Percentiles rank a stretch among this genome's conserved stretches.
These are phyloP conservation scores for Boechera retrofracta DNA, from an alignment of 345 rosid species.

Conservation along the genomic window DNA sequence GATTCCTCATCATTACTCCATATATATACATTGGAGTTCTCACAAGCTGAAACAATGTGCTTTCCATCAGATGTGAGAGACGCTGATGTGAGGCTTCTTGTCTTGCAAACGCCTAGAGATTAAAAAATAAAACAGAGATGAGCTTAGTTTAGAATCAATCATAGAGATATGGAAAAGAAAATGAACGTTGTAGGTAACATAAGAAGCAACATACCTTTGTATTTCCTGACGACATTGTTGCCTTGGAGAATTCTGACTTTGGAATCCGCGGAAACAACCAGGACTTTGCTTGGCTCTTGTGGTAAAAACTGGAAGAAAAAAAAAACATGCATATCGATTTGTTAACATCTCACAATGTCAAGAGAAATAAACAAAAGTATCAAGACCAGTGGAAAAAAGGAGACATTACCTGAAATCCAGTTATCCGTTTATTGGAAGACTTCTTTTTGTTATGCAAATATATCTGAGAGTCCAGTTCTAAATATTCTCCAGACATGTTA, in stretches of 20 bases:
- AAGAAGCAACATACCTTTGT: slow-evolving; percentile 56
- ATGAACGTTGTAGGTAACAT: neutral
- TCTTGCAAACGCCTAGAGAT: slow-evolving; percentile 54
- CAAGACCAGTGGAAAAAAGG: neutral
- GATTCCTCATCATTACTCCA: slow-evolving; percentile 61
- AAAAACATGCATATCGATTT: neutral
- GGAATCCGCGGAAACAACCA: slow-evolving; percentile 86
- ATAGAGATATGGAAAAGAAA: neutral
- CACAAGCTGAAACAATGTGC: slow-evolving; percentile 78
- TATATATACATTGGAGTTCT: slow-evolving; percentile 73
- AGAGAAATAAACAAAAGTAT: slow-evolving; percentile 9
- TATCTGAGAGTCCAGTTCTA: slow-evolving; percentile 76
- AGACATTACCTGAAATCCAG: slow-evolving; percentile 72
- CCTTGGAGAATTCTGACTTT: slow-evolving; percentile 85
- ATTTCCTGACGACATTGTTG: slow-evolving; percentile 64
- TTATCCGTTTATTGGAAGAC: slow-evolving; percentile 69
- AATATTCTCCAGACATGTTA: slow-evolving; percentile 58
- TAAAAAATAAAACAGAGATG: slow-evolving; percentile 2
- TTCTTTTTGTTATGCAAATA: slow-evolving; percentile 69
- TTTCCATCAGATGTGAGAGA: slow-evolving; percentile 77
- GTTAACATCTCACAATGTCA: slow-evolving; percentile 24
- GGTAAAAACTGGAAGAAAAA: slow-evolving; percentile 63
- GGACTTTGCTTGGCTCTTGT: slow-evolving; percentile 69
- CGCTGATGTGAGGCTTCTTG: slow-evolving; percentile 64
- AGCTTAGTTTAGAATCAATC: slow-evolving; percentile 10